Conservation (phyloP, 768 basidiomycete species). For the Favolaschia claudopus region DNA sequence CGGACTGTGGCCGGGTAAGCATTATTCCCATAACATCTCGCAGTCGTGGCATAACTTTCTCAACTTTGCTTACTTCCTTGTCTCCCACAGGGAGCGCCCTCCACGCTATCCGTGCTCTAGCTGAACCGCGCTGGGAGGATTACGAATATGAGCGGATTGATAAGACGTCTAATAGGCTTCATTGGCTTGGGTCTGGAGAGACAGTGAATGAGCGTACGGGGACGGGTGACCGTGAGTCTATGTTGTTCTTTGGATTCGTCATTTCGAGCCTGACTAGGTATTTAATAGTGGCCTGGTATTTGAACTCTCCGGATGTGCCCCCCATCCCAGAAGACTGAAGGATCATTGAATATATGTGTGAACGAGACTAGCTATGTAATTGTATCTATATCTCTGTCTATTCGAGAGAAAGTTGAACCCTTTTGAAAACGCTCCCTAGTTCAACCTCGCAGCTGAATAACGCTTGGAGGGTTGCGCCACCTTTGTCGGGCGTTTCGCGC, state of each 20-base stretch:
- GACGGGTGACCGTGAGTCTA: constrained; percentile 9
- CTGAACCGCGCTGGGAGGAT: constrained; percentile 16
- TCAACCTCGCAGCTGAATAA: too few species aligned
- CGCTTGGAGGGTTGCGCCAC: too few species aligned
- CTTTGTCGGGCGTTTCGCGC: too few species aligned
- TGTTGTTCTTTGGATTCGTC: neutral
- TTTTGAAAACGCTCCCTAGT: too few species aligned
- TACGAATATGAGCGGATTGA: constrained; percentile 16
- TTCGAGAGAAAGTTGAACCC: too few species aligned
- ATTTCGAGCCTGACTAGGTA: neutral
- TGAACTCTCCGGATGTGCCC: constrained; percentile 4
- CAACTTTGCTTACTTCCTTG: neutral
- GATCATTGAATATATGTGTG: too few species aligned
- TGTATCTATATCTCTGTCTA: too few species aligned
- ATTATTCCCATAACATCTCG: neutral
- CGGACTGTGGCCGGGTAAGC: constrained; percentile 14
- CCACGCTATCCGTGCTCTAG: constrained; percentile 2
- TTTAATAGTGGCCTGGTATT: constrained; percentile 13
- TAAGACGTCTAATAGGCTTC: constrained; percentile 12
- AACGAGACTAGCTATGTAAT: too few species aligned
- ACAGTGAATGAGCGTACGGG: constrained; percentile 16
- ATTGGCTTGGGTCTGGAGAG: constrained; percentile 13
- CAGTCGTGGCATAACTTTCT: neutral
- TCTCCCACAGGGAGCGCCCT: constrained; percentile 10
- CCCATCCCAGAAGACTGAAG: constrained; percentile 11